Percentiles rank a stretch among this genome's conserved stretches.
Conservation (phyloP, 176 grass and related monocot genomes). For the Phoenix dactylifera region DNA sequence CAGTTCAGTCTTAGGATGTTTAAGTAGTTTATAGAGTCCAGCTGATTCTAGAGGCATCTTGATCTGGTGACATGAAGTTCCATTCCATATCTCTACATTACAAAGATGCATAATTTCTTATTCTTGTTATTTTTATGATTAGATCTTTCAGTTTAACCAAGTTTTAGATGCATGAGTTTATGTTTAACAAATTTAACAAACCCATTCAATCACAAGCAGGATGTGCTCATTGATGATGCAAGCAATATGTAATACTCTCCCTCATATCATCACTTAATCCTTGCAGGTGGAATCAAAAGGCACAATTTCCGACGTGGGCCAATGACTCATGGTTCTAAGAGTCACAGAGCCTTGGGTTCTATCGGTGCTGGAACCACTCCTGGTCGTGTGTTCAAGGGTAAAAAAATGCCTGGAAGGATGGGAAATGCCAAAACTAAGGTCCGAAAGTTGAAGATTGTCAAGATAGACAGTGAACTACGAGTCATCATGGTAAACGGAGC, state of each 20-base stretch:
- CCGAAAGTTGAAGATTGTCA: conserved; percentile 75
- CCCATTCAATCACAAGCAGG: no score
- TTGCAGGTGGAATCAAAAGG: conserved; percentile 90
- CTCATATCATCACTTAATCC: background rate
- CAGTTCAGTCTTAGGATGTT: no score
- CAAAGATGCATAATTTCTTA: no score
- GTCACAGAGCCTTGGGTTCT: conserved; percentile 82
- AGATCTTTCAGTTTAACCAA: no score
- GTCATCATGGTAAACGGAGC: conserved; percentile 83
- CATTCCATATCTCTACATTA: no score
- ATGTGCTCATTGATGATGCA: no score
- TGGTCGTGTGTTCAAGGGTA: conserved; percentile 75
- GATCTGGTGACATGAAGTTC: no score
- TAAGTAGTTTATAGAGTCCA: no score
- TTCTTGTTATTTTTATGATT: no score
- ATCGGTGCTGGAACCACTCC: conserved; percentile 87
- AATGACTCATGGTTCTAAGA: conserved; percentile 95
- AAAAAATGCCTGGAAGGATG: conserved; percentile 95
- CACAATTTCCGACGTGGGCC: conserved; percentile 80
- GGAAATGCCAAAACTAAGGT: conserved; percentile 78
- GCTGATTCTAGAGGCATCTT: no score
- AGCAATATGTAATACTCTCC: background rate
- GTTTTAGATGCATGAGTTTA: no score
- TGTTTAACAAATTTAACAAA: no score
- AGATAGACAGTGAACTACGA: conserved; percentile 69